Evolutionary conservation across 73 alveolate species (phyloP).

Genomic region (Loxodes magnus): DNA sequence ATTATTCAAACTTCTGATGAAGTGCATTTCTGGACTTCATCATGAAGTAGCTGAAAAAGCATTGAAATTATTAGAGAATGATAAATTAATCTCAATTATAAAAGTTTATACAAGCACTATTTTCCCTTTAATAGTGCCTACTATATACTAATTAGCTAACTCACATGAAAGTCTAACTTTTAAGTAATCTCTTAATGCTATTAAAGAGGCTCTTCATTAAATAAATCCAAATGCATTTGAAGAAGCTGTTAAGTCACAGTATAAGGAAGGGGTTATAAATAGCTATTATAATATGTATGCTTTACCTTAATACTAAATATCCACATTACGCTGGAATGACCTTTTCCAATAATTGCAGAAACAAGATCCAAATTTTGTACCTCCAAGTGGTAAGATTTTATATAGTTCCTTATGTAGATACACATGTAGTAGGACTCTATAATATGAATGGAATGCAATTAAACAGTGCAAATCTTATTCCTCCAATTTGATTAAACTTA

Average conservation of each 20-base stretch:
- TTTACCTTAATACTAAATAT: background rate
- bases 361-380: conserved; percentile 34
- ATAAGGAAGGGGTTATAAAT: background rate
- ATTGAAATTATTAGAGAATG: conserved; percentile 81
- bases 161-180: conserved; percentile 78
- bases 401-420: conserved; percentile 25
- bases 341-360: background rate
- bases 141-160: conserved; percentile 59
- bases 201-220: conserved; percentile 62
- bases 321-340: conserved; percentile 4
- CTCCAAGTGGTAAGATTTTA: no score
- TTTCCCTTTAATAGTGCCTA: conserved; percentile 76
- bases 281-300: conserved; percentile 1
- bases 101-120: conserved; percentile 61
- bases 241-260: conserved; percentile 44
- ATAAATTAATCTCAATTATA: conserved; percentile 55
- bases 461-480: conserved; percentile 2
- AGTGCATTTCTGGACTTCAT: conserved; percentile 80
- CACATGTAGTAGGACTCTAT: conserved; percentile 44
- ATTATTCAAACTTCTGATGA: conserved; percentile 64
- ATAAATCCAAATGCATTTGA: conserved; percentile 75
- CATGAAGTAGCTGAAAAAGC: conserved; percentile 85
- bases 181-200: conserved; percentile 58
- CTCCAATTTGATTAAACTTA: conserved; percentile 10
- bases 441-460: conserved; percentile 13